A percentile compares a stretch with the other conserved stretches of the same genome.
These are phyloP conservation scores for Leccinum pachyderme DNA, from an alignment of 1,284 basidiomycete species.

Conservation along the genomic window DNA sequence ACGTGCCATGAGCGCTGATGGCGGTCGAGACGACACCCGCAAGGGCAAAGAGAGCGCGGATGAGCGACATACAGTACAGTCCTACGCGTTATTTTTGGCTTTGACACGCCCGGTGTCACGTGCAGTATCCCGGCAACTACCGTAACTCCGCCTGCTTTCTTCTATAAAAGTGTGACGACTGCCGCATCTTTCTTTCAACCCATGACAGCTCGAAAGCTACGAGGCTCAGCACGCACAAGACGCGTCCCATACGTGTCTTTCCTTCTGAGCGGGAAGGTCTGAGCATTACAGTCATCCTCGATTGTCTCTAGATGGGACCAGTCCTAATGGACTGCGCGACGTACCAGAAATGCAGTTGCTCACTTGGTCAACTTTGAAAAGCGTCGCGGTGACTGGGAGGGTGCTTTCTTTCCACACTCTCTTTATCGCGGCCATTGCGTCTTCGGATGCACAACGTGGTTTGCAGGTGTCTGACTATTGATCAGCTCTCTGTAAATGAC, in stretches of 20 bases:
- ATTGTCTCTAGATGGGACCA: slow-evolving; percentile 52
- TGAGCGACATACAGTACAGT: slow-evolving; percentile 16
- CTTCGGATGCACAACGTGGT: slow-evolving; percentile 15
- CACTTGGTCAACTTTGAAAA: slow-evolving; percentile 32
- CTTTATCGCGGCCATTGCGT: slow-evolving; percentile 25
- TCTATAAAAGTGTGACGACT: slow-evolving; percentile 9
- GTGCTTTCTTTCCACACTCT: slow-evolving; percentile 5
- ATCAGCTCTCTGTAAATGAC: neutral
- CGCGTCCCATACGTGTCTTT: slow-evolving; percentile 25
- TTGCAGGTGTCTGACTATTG: neutral
- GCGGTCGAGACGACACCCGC: slow-evolving; percentile 19
- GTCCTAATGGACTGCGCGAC: slow-evolving; percentile 45
- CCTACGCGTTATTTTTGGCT: neutral
- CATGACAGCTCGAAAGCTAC: slow-evolving; percentile 50
- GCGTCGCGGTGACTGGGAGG: slow-evolving; percentile 35
- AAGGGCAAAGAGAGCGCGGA: slow-evolving; percentile 17
- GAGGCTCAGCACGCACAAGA: slow-evolving; percentile 49
- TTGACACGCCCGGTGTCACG: slow-evolving; percentile 24
- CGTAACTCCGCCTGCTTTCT: slow-evolving; percentile 17
- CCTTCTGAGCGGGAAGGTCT: slow-evolving; percentile 62
- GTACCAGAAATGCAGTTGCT: slow-evolving; percentile 47
- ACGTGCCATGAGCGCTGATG: slow-evolving; percentile 30
- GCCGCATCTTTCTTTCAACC: neutral
- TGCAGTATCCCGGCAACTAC: slow-evolving; percentile 16
- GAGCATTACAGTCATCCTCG: slow-evolving; percentile 51